Percentiles rank a stretch among this genome's conserved stretches.
phyloP scores from a whole-genome alignment of 164 flowering plant genomes.

The Dillenia turbinata region DNA sequence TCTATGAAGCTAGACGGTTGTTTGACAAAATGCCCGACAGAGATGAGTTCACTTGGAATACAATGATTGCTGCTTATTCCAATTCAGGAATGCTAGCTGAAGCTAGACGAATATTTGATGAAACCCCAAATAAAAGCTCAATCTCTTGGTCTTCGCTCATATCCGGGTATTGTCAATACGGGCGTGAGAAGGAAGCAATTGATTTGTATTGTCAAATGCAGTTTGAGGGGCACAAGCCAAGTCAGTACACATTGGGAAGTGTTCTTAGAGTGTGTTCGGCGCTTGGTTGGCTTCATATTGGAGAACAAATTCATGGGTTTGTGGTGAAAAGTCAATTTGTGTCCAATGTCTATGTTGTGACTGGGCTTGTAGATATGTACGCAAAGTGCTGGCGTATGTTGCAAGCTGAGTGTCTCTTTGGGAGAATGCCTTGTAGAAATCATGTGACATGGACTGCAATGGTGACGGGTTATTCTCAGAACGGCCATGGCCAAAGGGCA shows the following conservation, averaged over 20 bases:
- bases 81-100: constrained; percentile 49
- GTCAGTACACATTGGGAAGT: constrained; percentile 62
- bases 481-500: constrained; percentile 46
- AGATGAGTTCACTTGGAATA: constrained; percentile 79
- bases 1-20: constrained; percentile 67
- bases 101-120: constrained; percentile 49
- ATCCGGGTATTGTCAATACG: constrained; percentile 59
- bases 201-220: constrained; percentile 62
- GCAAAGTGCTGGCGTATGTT: constrained; percentile 49
- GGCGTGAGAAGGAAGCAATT: constrained; percentile 42
- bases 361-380: constrained; percentile 83
- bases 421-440: constrained; percentile 29
- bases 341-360: constrained; percentile 48
- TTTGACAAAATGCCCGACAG: constrained; percentile 62
- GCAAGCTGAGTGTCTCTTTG: constrained; percentile 61
- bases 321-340: constrained; percentile 46
- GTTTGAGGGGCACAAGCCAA: constrained; percentile 56
- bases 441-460: constrained; percentile 80
- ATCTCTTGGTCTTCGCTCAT: constrained; percentile 76
- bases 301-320: constrained; percentile 64
- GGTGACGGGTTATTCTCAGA: constrained; percentile 71
- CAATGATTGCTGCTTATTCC: constrained; percentile 67
- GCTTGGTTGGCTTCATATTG: constrained; percentile 29
- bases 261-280: constrained; percentile 57
- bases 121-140: constrained; percentile 37